Evolutionary conservation across 495 filamentous ascomycete genomes (phyloP), one percentile per base, ranked within the genome.

Genomic region (Penicillium bovifimosum): DNA sequence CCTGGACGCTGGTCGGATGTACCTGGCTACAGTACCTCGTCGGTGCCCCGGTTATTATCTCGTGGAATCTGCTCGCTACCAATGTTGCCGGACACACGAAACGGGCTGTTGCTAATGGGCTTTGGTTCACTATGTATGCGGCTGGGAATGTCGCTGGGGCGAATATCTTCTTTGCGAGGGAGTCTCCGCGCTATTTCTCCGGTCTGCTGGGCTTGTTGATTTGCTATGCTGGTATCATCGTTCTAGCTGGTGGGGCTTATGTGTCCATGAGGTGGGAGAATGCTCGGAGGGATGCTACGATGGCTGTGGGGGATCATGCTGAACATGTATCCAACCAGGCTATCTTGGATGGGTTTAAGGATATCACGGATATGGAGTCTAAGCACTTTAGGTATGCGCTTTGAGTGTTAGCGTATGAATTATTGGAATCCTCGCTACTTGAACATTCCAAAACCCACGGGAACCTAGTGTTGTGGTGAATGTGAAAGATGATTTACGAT

Each of bases 41-140:
- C 18, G 76, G 76, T 2, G 67, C 75, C 1, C 74, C 76, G 0
- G 67, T 79, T 31, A 80, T 84, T 10, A 69, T 80, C 1, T 65
- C 79, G 1, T 74, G 83, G 51, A 77, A 76, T n/a, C 50, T 84
- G 2, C 78, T 84, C 11, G 72, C 72, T 0, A 80, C 74, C 7
- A 86, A 87, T 47, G 71, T 86, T 2, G 80, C 80, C 1, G 83
- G 83, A 8, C 85, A 85, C 62, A 86, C 83, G 8, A 87, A 87
- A 61, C 81, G 85, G 43, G 71, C 72, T 0, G 55, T 75, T 14
- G 70, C 73, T 5, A 74, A 70, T 42, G 75, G 73, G 6, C 39
- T 72, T 0, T 73, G 64, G 65, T 67, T 70, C 49, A 59, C 61
- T 1, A 18, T 69, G 0, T 75, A 72, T 44, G 67, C 66, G 0